Base-by-base conservation (phyloP, 768 basidiomycete species). In the Leccinellum luteum region DNA sequence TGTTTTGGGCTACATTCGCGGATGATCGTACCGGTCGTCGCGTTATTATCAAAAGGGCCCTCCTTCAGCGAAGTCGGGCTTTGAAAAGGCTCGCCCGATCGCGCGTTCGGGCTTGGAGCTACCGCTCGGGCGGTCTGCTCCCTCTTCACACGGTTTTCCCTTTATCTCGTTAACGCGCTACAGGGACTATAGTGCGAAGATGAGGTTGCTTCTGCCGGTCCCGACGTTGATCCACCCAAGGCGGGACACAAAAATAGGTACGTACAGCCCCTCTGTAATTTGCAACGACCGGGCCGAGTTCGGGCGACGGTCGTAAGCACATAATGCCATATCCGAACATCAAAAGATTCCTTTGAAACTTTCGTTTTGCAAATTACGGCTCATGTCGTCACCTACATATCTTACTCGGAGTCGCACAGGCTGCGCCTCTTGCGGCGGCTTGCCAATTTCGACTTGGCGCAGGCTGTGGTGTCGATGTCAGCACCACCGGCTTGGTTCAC, bases 1-100 rank as follows among this genome's bases (percentile, higher is more conserved):
- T 38, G 17, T 41, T 43, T 56, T 56, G 21, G 34, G 13, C 12
- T 30, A 25, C 34, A 34, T 58, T 59, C 57, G 38, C 57, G 58
- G 50, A 21, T 23, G 34, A 10, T 34, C 30, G 50, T n/a, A 8
- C 14, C 14, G 27, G 15, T 15, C 55, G 43, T 28, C n/a, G 14
- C n/a, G 17, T 48, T 48, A 48, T 48, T 17, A 7, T 54, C 9
- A 12, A 52, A 9, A 12, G n/a, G 38, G 34, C 14, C 34, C 15
- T n/a, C 10, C 12, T 21, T 21, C 52, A 34, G 41, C 38, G n/a
- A 31, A 21, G 30, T 19, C 41, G 19, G 30, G 28, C 55, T 27
- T 44, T 45, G 31, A 19, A 45, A 47, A 25, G 31, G 8, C 31
- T n/a, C 38, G n/a, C n/a, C 38, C n/a, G 9, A 41, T 41, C 34